Evolutionary conservation across 352 stramenopile species (phyloP).

Genomic region (Thraustochytrium aureum): DNA sequence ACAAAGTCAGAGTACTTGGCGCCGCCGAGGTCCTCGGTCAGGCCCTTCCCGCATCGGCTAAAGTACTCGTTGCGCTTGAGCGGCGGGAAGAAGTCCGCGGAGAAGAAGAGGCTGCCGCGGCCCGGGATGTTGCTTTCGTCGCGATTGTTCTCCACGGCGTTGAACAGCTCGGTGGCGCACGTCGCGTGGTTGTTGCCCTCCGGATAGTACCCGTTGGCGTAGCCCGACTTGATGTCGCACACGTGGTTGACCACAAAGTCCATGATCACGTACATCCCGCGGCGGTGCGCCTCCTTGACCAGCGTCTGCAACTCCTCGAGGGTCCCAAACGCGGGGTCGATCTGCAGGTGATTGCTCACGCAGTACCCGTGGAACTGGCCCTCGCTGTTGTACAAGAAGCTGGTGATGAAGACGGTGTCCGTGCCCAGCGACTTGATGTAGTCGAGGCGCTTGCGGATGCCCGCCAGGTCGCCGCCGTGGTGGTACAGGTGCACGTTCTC

Average conservation of each 20-base stretch:
- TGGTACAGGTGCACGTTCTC: conserved; percentile 27
- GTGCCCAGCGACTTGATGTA: conserved; percentile 4
- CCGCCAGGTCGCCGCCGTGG: background rate
- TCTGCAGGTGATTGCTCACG: conserved; percentile 13
- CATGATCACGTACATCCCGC: conserved; percentile 55
- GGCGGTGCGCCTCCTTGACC: background rate
- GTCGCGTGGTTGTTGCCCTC: background rate
- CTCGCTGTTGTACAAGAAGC: conserved; percentile 23
- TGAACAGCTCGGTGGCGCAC: background rate
- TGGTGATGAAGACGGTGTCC: conserved; percentile 7
- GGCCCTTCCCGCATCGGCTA: background rate
- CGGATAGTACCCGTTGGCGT: conserved; percentile 29
- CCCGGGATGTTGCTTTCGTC: conserved; percentile 49
- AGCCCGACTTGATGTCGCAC: conserved; percentile 21
- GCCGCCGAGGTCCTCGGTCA: background rate
- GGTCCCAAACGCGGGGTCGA: conserved; percentile 46
- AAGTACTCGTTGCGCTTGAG: conserved; percentile 43
- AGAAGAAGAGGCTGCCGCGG: conserved; percentile 51
- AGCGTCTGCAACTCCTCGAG: conserved; percentile 42
- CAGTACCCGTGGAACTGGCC: conserved; percentile 13
- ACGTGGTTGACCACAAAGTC: conserved; percentile 57
- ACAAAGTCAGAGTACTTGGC: conserved; percentile 23
- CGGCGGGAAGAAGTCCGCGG: conserved; percentile 25
- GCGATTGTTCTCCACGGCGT: conserved; percentile 42
- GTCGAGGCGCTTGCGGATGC: background rate